Percentiles rank a stretch among this genome's conserved stretches.
Conservation (phyloP, 23 red algal genomes). For the Gracilaria gracilis region DNA sequence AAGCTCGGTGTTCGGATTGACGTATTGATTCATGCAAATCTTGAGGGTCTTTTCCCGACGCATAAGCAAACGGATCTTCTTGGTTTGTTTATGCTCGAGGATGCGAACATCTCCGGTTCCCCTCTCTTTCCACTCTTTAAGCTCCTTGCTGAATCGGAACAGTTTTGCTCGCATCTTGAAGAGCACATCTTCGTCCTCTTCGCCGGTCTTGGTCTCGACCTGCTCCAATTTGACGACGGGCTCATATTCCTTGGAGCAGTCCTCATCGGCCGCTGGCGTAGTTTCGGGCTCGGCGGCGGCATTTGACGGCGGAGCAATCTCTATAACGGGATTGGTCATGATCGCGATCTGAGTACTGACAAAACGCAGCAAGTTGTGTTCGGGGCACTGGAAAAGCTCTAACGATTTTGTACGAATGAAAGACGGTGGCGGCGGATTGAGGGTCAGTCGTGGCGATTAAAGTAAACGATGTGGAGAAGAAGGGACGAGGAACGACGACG, state of each 20-base stretch:
- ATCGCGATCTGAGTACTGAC: background rate
- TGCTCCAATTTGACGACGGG: constrained; percentile 62
- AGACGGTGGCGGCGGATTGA: background rate
- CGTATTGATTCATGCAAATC: constrained; percentile 96
- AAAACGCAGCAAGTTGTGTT: background rate
- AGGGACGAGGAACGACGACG: background rate
- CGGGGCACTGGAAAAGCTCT: background rate
- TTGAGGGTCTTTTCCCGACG: constrained; percentile 98
- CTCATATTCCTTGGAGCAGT: constrained; percentile 60
- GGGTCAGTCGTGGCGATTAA: background rate
- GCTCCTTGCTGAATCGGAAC: constrained; percentile 91
- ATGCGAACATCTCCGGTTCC: constrained; percentile 93
- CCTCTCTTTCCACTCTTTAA: constrained; percentile 94
- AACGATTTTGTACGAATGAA: background rate
- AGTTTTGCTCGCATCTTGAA: constrained; percentile 94
- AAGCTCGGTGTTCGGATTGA: constrained; percentile 82
- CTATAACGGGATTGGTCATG: constrained; percentile 51
- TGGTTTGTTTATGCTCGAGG: constrained; percentile 81
- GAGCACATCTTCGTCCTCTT: constrained; percentile 65
- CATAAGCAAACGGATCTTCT: constrained; percentile 95
- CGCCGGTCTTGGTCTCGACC: constrained; percentile 71
- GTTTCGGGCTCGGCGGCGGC: constrained; percentile 28
- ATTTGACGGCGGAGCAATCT: constrained; percentile 19
- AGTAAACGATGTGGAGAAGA: background rate
- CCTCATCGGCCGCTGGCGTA: constrained; percentile 48